Evolutionary conservation across 176 grass and related monocot genomes (phyloP), one percentile per base, ranked within the genome.

Genomic region (Aegilops speltoides): DNA sequence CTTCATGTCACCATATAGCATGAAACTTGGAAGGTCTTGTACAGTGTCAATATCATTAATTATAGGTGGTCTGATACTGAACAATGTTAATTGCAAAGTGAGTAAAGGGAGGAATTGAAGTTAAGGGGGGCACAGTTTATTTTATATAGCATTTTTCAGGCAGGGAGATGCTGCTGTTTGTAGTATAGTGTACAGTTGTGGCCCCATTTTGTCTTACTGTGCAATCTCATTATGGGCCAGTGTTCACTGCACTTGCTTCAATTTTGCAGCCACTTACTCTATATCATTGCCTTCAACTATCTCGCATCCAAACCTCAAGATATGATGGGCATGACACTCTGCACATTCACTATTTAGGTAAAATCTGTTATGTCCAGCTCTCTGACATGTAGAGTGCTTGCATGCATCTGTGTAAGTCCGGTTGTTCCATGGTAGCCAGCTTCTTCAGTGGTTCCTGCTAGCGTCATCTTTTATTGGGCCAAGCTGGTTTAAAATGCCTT

Each of bases 281-380:
- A 64, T 98, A 98, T 82, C 93, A 96, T 73, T 91, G 96, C 80
- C 43, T 91, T 72, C 91, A 93, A 93, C 81, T 98, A 66, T 92
- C 82, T 82, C 26, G 16, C 72, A 4, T 69, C 43, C 87, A 57
- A 89, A 75, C 64, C 32, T 93, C 87, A 82, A 87, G 77, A 89
- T 77, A 78, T 76, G 80, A 90, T 88, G 80, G 59, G 10, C 73
- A 79, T 73, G 75, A 86, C 57, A 88, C 77, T 65, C 85, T 98
- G 46, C 25, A 56, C 54, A 91, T 98, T 90, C 97, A 98, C 78
- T 98, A 98, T 89, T 94, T 98, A 98, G 97, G 97, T 98, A 95
- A 86, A 20, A 59, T 66, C n/a, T 84, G 28, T 90, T 66, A 23
- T 61, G 25, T 20, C 9, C 17, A 83, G 60, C 36, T 83, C 12